phyloP scores from a whole-genome alignment of 331 rosid genomes.

The Rhamnella rubrinervis region DNA sequence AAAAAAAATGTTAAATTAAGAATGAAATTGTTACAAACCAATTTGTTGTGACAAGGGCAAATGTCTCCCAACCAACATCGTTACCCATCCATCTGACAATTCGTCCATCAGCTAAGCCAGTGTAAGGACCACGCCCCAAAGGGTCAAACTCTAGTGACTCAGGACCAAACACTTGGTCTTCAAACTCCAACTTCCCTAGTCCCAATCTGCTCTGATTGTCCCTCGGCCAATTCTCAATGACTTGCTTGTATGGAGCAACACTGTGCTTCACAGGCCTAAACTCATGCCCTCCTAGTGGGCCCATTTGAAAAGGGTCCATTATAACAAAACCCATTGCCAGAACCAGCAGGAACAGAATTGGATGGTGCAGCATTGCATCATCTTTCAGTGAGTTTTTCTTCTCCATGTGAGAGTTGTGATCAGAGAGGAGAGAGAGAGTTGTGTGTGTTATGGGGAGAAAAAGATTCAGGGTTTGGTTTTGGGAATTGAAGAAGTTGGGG shows the following conservation, averaged over 20 bases:
- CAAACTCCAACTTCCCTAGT: slow-evolving; percentile 58
- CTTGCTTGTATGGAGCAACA: slow-evolving; percentile 79
- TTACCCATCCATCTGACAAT: slow-evolving; percentile 94
- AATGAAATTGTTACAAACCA: slow-evolving; percentile 41
- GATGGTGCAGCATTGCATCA: slow-evolving; percentile 72
- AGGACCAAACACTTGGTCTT: slow-evolving; percentile 80
- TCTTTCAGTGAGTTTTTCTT: slow-evolving; percentile 51
- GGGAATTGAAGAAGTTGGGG: slow-evolving; percentile 16
- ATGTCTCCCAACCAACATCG: slow-evolving; percentile 83
- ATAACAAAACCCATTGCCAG: slow-evolving; percentile 54
- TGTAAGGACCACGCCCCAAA: slow-evolving; percentile 78
- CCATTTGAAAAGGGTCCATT: slow-evolving; percentile 83
- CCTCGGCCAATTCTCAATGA: slow-evolving; percentile 77
- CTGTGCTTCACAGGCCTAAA: slow-evolving; percentile 75
- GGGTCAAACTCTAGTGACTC: slow-evolving; percentile 82
- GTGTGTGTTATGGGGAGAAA: neutral
- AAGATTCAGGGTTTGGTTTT: neutral
- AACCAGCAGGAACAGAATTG: slow-evolving; percentile 49
- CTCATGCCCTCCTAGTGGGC: slow-evolving; percentile 64
- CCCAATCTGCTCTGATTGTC: slow-evolving; percentile 72
- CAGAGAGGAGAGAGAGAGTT: slow-evolving; percentile 4
- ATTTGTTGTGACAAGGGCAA: slow-evolving; percentile 72
- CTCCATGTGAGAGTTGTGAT: slow-evolving; percentile 49
- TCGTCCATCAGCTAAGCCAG: slow-evolving; percentile 95
- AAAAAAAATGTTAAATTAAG: neutral